Conservation (phyloP, 257 asterid species). For the Solanum bulbocastanum region DNA sequence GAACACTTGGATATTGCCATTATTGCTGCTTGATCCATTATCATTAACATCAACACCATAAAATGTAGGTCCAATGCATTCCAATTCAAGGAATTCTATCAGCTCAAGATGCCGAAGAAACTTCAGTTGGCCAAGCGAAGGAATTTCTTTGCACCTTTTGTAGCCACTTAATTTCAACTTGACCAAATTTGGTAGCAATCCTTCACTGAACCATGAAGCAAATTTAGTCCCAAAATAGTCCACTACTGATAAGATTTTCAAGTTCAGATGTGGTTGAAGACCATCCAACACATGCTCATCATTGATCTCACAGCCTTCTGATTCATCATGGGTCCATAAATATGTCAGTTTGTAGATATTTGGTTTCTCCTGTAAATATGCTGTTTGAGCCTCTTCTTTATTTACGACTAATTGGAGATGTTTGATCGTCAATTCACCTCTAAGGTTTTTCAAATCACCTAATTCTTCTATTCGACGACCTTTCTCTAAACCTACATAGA, state of each 20-base stretch:
- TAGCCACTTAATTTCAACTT: background rate
- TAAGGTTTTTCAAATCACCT: conserved; percentile 9
- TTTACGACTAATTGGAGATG: background rate
- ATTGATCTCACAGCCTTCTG: background rate
- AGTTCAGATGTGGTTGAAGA: conserved; percentile 8
- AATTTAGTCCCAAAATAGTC: background rate
- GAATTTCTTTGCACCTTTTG: conserved; percentile 8
- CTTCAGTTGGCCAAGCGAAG: conserved; percentile 6
- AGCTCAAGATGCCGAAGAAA: background rate
- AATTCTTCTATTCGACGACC: conserved; percentile 18
- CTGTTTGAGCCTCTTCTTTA: background rate
- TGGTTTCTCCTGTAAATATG: background rate
- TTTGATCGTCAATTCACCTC: background rate
- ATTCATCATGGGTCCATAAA: background rate
- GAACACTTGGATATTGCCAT: background rate
- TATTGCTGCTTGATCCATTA: background rate
- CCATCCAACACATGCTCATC: conserved; percentile 11
- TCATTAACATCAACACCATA: background rate
- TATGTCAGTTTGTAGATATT: background rate
- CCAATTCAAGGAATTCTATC: background rate
- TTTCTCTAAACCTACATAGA: background rate
- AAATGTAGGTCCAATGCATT: background rate
- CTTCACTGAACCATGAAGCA: conserved; percentile 13
- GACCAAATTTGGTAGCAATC: background rate
- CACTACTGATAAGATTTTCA: background rate